Percentiles rank a stretch among this genome's conserved stretches.
These are phyloP conservation scores for Peziza echinospora DNA, from an alignment of 495 filamentous ascomycete genomes.

Conservation along the genomic window DNA sequence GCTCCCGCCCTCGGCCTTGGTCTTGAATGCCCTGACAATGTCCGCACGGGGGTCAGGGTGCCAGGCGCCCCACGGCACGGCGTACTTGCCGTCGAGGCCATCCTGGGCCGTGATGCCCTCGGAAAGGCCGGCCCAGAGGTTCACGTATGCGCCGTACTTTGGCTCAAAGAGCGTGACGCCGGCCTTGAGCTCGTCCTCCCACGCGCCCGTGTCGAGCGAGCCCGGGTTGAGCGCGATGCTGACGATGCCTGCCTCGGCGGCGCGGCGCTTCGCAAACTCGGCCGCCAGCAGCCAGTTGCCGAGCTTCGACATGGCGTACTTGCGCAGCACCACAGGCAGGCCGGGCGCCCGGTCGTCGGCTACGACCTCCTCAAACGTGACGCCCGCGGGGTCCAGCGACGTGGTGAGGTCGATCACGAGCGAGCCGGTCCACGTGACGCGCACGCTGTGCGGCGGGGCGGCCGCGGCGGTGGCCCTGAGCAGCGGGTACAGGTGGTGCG, in stretches of 20 bases:
- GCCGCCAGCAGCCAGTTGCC: constrained; percentile 1
- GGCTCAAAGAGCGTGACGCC: no score
- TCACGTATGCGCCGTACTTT: constrained; percentile 24
- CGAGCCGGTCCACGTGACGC: constrained; percentile 26
- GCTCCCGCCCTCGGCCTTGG: constrained; percentile 19
- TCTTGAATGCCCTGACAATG: constrained; percentile 18
- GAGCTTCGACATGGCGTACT: not conserved
- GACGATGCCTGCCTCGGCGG: constrained; percentile 14
- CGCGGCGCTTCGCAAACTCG: constrained; percentile 1
- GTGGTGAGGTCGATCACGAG: constrained; percentile 18
- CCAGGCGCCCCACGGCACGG: constrained; percentile 23
- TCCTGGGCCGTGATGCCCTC: constrained; percentile 17
- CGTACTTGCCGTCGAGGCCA: constrained; percentile 21
- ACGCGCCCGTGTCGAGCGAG: constrained; percentile 20
- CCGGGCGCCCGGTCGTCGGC: constrained; percentile 19
- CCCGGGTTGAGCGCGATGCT: constrained; percentile 22
- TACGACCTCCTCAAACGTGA: constrained; percentile 18
- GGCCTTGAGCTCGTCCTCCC: constrained; percentile 13
- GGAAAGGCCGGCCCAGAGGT: constrained; percentile 23
- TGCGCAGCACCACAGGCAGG: constrained; percentile 2
- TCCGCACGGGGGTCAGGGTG: constrained; percentile 14
- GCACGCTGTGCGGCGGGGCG: constrained; percentile 20
- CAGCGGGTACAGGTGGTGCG: constrained; percentile 23
- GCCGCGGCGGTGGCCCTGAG: constrained; percentile 21
- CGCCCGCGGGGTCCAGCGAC: constrained; percentile 13